phyloP scores from a whole-genome alignment of 106 monocot species.

The Apostasia ramifera region DNA sequence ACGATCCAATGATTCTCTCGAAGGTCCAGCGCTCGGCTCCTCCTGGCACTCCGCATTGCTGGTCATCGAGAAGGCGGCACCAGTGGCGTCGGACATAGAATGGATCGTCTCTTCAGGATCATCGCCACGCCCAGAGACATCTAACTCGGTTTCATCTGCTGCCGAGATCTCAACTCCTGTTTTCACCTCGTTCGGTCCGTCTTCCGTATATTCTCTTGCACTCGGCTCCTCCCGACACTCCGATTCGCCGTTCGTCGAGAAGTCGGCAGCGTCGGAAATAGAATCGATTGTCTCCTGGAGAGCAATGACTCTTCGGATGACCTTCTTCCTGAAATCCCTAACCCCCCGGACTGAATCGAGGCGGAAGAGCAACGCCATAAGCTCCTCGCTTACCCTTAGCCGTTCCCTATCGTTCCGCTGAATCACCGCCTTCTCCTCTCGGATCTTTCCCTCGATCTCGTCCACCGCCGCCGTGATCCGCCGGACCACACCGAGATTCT shows the following conservation, averaged over 20 bases:
- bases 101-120: no score
- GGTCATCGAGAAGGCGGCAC: no score
- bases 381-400: conserved; percentile 40
- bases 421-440: conserved; percentile 28
- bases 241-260: not conserved
- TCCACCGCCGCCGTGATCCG: conserved; percentile 24
- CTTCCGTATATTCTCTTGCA: no score
- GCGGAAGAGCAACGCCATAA: conserved; percentile 45
- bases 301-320: conserved; percentile 31
- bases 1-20: no score
- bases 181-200: not conserved
- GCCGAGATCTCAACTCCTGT: not conserved
- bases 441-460: conserved; percentile 24
- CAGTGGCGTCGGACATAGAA: no score
- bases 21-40: no score
- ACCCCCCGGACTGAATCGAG: conserved; percentile 49
- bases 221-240: not conserved
- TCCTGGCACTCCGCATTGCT: no score
- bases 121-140: not conserved
- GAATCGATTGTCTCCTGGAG: conserved; percentile 48
- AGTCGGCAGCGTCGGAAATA: not conserved
- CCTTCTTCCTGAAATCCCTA: conserved; percentile 46
- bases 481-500: conserved; percentile 20
- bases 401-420: conserved; percentile 31
- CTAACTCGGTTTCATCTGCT: not conserved